A percentile compares a stretch with the other conserved stretches of the same genome.
These are phyloP conservation scores for Trametes cingulata DNA, from an alignment of 768 basidiomycete genomes.

Conservation along the genomic window DNA sequence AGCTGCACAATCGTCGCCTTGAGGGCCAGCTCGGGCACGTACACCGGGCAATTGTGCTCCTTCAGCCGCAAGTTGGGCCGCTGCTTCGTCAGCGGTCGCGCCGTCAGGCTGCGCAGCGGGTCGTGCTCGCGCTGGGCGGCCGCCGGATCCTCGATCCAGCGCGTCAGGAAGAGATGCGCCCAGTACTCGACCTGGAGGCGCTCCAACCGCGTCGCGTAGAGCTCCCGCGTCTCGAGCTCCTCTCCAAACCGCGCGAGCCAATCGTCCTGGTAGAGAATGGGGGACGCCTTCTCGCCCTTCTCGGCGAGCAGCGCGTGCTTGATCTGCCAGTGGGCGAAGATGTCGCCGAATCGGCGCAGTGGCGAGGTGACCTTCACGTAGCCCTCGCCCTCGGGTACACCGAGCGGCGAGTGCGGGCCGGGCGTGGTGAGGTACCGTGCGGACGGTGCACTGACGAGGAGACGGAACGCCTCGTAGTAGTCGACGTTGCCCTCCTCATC, in stretches of 20 bases:
- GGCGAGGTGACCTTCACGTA: slow-evolving; percentile 88
- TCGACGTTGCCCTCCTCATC: slow-evolving; percentile 47
- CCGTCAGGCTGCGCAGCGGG: slow-evolving; percentile 33
- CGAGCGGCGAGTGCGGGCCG: slow-evolving; percentile 66
- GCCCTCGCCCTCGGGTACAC: slow-evolving; percentile 70
- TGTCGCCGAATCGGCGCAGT: slow-evolving; percentile 79
- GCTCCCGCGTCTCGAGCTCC: slow-evolving; percentile 41
- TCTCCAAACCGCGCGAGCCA: slow-evolving; percentile 45
- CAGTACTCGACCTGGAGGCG: slow-evolving; percentile 40
- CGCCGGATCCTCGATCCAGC: slow-evolving; percentile 34
- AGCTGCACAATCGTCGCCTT: background rate
- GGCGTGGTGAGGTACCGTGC: slow-evolving; percentile 54
- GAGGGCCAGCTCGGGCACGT: slow-evolving; percentile 15
- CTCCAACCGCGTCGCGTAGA: slow-evolving; percentile 32
- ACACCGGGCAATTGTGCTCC: background rate
- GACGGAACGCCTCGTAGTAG: slow-evolving; percentile 35
- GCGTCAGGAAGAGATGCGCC: slow-evolving; percentile 41
- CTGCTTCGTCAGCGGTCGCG: background rate
- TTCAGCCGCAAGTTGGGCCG: background rate
- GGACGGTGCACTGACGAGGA: slow-evolving; percentile 36
- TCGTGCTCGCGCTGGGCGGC: slow-evolving; percentile 26
- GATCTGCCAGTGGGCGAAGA: slow-evolving; percentile 92
- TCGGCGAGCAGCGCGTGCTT: slow-evolving; percentile 65
- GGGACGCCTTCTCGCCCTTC: slow-evolving; percentile 26
- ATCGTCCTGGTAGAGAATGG: slow-evolving; percentile 47